A percentile compares a stretch with the other conserved stretches of the same genome.
phyloP scores from a whole-genome alignment of 2,329 filamentous ascomycete species.

The Trichoderma asperellum region DNA sequence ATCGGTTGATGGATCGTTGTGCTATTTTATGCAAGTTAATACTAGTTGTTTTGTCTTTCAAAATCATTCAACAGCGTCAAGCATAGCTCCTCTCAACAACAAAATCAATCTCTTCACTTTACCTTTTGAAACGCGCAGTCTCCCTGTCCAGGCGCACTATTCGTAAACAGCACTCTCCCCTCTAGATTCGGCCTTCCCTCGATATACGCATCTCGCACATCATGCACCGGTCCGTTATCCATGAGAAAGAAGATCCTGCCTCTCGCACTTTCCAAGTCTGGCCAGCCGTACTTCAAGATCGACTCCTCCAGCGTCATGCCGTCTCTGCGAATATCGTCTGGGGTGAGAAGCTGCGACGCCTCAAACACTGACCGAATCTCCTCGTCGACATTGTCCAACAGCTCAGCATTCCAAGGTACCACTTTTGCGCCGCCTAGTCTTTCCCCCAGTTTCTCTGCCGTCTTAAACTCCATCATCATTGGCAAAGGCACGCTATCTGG shows the following conservation, averaged over 20 bases:
- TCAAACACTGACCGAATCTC: constrained; percentile 52
- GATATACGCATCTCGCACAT: constrained; percentile 46
- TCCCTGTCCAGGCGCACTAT: constrained; percentile 48
- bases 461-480: constrained; percentile 56
- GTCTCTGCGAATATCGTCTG: constrained; percentile 50
- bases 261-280: constrained; percentile 48
- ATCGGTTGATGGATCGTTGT: constrained; percentile 47
- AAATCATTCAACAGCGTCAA: no score
- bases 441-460: constrained; percentile 34
- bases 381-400: constrained; percentile 49
- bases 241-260: constrained; percentile 56
- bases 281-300: constrained; percentile 53
- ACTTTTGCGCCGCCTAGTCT: constrained; percentile 42
- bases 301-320: constrained; percentile 51
- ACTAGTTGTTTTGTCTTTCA: not conserved
- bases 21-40: constrained; percentile 34
- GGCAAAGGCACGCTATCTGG: constrained; percentile 51
- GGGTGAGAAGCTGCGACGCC: constrained; percentile 47
- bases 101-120: not conserved
- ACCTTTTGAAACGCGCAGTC: constrained; percentile 54
- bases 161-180: constrained; percentile 54
- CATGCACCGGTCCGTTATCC: constrained; percentile 51
- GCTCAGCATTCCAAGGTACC: constrained; percentile 48
- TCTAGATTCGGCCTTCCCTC: constrained; percentile 42
- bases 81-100: not conserved